Percentiles rank a stretch among this genome's conserved stretches.
These are phyloP conservation scores for Citrus trifoliata DNA, from an alignment of 345 rosid species.

Conservation along the genomic window DNA sequence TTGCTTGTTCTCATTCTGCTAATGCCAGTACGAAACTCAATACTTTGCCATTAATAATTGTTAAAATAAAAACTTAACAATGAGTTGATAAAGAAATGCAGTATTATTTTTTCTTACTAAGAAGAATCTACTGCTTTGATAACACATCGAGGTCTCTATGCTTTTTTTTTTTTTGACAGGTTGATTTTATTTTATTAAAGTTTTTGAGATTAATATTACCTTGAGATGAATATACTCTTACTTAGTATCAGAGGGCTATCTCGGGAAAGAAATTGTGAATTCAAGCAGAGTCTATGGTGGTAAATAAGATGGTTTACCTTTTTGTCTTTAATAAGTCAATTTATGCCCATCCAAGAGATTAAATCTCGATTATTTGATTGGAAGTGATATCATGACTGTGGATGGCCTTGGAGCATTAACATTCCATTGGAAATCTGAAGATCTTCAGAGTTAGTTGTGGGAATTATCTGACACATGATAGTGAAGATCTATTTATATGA, in stretches of 20 bases:
- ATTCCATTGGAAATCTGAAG: not conserved
- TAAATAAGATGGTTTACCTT: not conserved
- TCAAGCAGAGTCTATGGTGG: not conserved
- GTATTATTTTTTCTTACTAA: not conserved
- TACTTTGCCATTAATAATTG: not conserved
- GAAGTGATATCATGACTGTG: not conserved
- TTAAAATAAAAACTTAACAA: not conserved
- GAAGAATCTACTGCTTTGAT: not conserved
- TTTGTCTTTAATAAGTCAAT: not conserved
- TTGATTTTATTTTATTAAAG: not conserved
- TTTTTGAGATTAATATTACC: not conserved
- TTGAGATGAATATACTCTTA: not conserved
- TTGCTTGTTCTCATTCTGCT: constrained; percentile 6
- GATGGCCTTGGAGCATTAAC: not conserved
- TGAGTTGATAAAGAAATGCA: not conserved
- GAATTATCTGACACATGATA: constrained; percentile 5
- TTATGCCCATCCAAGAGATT: not conserved
- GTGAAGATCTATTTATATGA: constrained; percentile 2
- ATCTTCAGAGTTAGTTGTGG: not conserved
- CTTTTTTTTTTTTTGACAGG: not conserved
- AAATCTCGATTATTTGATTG: not conserved
- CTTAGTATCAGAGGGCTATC: not conserved
- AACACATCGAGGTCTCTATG: not conserved
- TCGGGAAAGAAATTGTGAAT: not conserved
- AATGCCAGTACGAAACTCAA: not conserved